Percentiles rank a stretch among this genome's conserved stretches.
phyloP scores from a whole-genome alignment of 345 rosid species.

The Pseudoturritis turrita region DNA sequence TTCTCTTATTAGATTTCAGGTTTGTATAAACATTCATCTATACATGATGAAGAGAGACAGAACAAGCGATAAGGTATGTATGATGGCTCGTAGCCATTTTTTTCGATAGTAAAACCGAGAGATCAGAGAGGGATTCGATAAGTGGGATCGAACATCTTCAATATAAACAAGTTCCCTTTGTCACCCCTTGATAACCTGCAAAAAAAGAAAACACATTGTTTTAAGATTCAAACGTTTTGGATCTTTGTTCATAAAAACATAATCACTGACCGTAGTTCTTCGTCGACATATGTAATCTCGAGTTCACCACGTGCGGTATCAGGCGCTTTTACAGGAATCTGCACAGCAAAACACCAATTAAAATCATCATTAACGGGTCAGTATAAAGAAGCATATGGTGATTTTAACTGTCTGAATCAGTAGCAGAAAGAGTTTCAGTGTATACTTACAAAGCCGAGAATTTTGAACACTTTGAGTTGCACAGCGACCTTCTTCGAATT shows the following conservation, averaged over 20 bases:
- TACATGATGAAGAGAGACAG: constrained; percentile 5
- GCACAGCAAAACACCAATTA: not conserved
- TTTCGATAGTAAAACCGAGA: not conserved
- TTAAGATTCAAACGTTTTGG: not conserved
- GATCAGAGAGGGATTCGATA: constrained; percentile 59
- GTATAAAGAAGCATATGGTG: not conserved
- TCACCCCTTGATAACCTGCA: constrained; percentile 88
- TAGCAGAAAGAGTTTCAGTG: not conserved
- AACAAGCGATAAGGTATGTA: not conserved
- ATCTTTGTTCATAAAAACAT: not conserved
- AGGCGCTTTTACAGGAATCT: constrained; percentile 64
- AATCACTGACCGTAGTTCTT: constrained; percentile 44
- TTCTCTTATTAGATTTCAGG: not conserved
- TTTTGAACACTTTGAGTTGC: constrained; percentile 71
- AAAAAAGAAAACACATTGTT: not conserved
- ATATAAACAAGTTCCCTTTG: constrained; percentile 79
- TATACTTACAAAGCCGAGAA: constrained; percentile 69
- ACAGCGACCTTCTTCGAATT: constrained; percentile 78
- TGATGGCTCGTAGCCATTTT: not conserved
- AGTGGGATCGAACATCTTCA: constrained; percentile 90
- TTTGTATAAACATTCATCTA: constrained; percentile 10
- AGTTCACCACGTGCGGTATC: constrained; percentile 57
- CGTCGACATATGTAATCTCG: constrained; percentile 60
- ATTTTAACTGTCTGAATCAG: not conserved
- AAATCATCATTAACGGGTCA: not conserved